Conservation (phyloP, 2,329 filamentous ascomycete species). For the Fusarium sp. region DNA sequence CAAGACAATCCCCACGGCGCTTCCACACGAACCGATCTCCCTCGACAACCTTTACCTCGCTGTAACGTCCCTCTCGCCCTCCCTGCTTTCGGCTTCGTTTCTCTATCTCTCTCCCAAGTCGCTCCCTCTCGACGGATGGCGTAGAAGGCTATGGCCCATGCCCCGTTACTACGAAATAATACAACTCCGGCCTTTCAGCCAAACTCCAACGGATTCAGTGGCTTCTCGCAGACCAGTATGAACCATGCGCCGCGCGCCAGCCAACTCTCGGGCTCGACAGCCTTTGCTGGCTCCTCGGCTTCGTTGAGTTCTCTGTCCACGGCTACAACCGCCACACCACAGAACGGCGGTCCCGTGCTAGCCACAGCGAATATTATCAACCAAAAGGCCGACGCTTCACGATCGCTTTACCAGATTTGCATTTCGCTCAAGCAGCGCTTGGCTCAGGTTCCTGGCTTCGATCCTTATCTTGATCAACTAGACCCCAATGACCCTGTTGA, state of each 20-base stretch:
- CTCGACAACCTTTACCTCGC: conserved; percentile 20
- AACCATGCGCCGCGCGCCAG: conserved; percentile 65
- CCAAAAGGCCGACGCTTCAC: conserved; percentile 89
- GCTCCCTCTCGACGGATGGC: conserved; percentile 51
- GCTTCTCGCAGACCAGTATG: conserved; percentile 59
- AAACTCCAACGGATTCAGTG: conserved; percentile 57
- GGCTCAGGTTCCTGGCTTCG: conserved; percentile 84
- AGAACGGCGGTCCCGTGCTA: conserved; percentile 70
- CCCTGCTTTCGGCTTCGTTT: conserved; percentile 17
- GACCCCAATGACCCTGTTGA: conserved; percentile 82
- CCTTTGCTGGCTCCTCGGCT: conserved; percentile 62
- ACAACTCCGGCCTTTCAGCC: conserved; percentile 65
- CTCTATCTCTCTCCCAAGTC: neutral
- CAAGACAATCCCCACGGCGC: conserved; percentile 16
- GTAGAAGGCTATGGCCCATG: conserved; percentile 65
- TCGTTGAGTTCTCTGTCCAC: conserved; percentile 62
- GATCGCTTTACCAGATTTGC: conserved; percentile 95
- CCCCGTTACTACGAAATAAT: conserved; percentile 67
- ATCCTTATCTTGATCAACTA: conserved; percentile 77
- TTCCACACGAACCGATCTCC: conserved; percentile 19
- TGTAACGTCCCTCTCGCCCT: conserved; percentile 12
- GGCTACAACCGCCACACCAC: conserved; percentile 53
- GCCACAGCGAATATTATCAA: conserved; percentile 97
- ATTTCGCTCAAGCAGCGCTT: conserved; percentile 84
- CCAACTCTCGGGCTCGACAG: conserved; percentile 70